A percentile compares a stretch with the other conserved stretches of the same genome.
Evolutionary conservation across 164 flowering plant species (phyloP).

Genomic region (Buxus sempervirens): DNA sequence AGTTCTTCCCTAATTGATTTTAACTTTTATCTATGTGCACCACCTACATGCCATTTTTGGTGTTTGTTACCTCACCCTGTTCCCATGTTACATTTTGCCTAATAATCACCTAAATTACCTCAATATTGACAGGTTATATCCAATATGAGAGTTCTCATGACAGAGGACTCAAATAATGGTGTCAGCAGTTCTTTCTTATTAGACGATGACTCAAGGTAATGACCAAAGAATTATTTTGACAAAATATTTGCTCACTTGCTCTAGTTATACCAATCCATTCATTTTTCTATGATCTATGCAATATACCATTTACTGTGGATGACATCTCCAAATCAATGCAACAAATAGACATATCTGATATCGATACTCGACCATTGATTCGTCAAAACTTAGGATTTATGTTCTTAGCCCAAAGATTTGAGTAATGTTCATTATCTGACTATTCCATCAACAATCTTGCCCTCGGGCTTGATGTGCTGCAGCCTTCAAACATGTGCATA

Average conservation of each 20-base stretch:
- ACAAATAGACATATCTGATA: conserved; percentile 64
- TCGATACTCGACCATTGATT: conserved; percentile 84
- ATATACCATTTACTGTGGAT: conserved; percentile 94
- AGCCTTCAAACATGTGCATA: not conserved
- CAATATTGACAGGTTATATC: conserved; percentile 70
- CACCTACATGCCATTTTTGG: not conserved
- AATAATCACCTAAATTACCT: conserved; percentile 3
- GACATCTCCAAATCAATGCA: conserved; percentile 87
- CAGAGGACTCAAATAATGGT: conserved; percentile 85
- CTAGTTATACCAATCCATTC: not conserved
- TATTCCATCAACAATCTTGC: not conserved
- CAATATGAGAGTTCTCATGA: conserved; percentile 78
- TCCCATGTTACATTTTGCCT: not conserved
- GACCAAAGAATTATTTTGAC: not conserved
- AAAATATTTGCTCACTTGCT: not conserved
- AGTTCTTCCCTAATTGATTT: conserved; percentile 19
- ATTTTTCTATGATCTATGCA: conserved; percentile 29
- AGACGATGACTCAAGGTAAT: conserved; percentile 92
- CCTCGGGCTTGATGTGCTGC: not conserved
- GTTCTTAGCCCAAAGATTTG: conserved; percentile 73
- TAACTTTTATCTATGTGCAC: not conserved
- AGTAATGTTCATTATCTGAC: conserved; percentile 24
- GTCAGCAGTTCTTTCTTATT: conserved; percentile 86
- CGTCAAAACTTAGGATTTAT: conserved; percentile 91
- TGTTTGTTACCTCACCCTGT: not conserved